Evolutionary conservation across 257 asterid species (phyloP), one percentile per base, ranked within the genome.

Genomic region (Solanum neorickii): DNA sequence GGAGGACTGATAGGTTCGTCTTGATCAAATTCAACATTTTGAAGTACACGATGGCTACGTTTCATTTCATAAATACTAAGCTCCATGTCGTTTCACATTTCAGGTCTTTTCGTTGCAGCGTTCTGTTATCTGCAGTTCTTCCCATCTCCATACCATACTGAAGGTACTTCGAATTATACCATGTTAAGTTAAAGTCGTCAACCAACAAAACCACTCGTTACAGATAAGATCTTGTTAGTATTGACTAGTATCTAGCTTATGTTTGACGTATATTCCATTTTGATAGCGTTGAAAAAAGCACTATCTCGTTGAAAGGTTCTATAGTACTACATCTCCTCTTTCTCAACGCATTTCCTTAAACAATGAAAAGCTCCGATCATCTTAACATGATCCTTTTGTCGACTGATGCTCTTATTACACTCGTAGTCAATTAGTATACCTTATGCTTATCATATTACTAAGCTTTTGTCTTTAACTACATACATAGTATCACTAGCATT

Each of bases 91-190:
- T 60, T 21, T 83, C 12, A 13, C 68, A 56, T 88, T 87, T 62
- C 92, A 94, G 98, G 98, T 35, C 91, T 92, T 77, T 89, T 89
- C 4, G 94, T 94, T 29, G 95, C 98, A 78, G 88, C 91, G 1
- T 80, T 96, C 84, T 94, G 98, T 92, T 96, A 96, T 87, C 93
- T 94, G 92, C 98, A 96, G 92, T 96, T 96, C 87, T 96, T 96
- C 91, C 95, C 98, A 80, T 90, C 98, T 89, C 98, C 98, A 75
- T 94, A 94, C 91, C 88, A 94, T 42, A 44, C 78, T 5, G 91
- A 96, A 91, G 97, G 98, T 62, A n/a, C 70, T 11, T 62, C 3
- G 16, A 62, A 62, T 62, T n/a, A 62, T 20, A 73, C 18, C 29
- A 20, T 9, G 23, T 39, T 12, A 33, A 33, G 39, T 37, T 37